Percentiles rank a stretch among this genome's conserved stretches.
These are phyloP conservation scores for Beta vulgaris DNA, from an alignment of 148 eudicot species.

Conservation along the genomic window DNA sequence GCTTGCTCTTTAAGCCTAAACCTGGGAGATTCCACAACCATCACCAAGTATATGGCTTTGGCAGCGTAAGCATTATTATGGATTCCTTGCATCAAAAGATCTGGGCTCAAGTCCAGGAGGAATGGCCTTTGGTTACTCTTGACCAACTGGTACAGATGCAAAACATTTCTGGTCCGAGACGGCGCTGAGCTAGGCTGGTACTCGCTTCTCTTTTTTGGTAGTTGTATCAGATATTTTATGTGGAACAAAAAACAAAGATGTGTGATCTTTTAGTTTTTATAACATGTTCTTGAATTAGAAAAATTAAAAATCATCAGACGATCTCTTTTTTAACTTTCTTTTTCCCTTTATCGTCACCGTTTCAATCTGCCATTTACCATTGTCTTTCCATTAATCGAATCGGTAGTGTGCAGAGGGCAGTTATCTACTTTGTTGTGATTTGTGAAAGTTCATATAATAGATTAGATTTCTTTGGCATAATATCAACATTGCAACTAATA, in stretches of 20 bases:
- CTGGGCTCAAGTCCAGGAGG: constrained; percentile 29
- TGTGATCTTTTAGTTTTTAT: neutral
- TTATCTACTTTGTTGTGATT: neutral
- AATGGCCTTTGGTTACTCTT: constrained; percentile 35
- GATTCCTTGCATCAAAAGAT: constrained; percentile 29
- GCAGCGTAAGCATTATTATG: constrained; percentile 29
- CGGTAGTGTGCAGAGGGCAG: neutral
- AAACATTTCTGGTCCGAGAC: constrained; percentile 26
- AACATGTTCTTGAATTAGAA: neutral
- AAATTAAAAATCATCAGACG: neutral
- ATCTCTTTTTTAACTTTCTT: neutral
- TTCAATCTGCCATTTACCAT: too few species aligned
- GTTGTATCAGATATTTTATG: neutral
- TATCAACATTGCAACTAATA: neutral
- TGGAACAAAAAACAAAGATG: neutral
- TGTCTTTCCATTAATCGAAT: neutral
- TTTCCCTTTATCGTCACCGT: neutral
- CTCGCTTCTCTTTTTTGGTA: neutral
- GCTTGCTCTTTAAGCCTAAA: constrained; percentile 33
- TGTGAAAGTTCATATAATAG: neutral
- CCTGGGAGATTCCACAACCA: constrained; percentile 35
- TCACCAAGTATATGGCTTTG: constrained; percentile 36
- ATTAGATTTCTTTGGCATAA: neutral
- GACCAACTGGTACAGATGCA: constrained; percentile 35
- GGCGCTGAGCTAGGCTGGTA: constrained; percentile 17